These are phyloP conservation scores for Trebouxia sp. DNA, from an alignment of 139 green algal genomes.

Conservation along the genomic window DNA sequence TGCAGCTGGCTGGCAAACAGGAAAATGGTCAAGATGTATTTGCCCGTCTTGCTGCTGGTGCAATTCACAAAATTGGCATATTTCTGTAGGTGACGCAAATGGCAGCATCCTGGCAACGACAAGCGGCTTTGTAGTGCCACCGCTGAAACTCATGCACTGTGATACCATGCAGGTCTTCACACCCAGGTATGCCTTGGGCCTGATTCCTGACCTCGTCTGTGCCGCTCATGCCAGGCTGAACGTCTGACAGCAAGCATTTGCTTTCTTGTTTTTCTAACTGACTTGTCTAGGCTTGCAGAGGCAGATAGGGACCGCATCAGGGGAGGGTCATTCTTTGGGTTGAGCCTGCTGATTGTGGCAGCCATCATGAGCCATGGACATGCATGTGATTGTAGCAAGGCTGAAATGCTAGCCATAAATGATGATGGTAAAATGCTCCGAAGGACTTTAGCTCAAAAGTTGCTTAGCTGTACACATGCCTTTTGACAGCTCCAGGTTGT, in stretches of 20 bases:
- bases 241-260: not conserved
- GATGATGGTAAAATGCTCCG: slow-evolving; percentile 63
- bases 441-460: no score
- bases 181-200: slow-evolving; percentile 16
- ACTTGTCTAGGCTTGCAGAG: slow-evolving; percentile 12
- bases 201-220: not conserved
- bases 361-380: slow-evolving; percentile 67
- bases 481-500: not conserved
- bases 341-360: slow-evolving; percentile 71
- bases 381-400: slow-evolving; percentile 58
- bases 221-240: not conserved
- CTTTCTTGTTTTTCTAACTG: not conserved
- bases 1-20: no score
- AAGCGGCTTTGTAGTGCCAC: slow-evolving; percentile 66
- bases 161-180: slow-evolving; percentile 78
- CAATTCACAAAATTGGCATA: not conserved
- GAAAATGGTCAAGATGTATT: no score
- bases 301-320: not conserved
- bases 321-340: slow-evolving; percentile 53
- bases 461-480: not conserved
- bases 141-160: slow-evolving; percentile 74
- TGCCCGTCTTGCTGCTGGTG: no score
- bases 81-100: not conserved
- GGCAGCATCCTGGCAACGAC: slow-evolving; percentile 58
- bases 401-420: slow-evolving; percentile 86